phyloP scores from a whole-genome alignment of 2,329 filamentous ascomycete genomes.

The Colletotrichum sp. region DNA sequence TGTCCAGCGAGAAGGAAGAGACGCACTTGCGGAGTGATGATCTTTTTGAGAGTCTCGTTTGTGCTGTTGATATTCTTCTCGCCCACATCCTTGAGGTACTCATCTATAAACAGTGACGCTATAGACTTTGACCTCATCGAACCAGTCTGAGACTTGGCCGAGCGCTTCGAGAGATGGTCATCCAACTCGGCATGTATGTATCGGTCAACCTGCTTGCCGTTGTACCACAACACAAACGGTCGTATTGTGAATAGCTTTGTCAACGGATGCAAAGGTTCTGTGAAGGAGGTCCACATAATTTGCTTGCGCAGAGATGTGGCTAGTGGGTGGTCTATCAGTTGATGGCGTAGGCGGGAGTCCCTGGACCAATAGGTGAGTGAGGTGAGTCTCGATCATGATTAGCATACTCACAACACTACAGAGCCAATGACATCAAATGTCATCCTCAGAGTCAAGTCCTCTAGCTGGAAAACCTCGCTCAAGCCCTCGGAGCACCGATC shows the following conservation, averaged over 20 bases:
- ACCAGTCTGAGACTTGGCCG: not conserved
- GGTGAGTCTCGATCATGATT: no score
- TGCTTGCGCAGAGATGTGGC: not conserved
- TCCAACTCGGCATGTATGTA: not conserved
- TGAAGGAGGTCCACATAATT: not conserved
- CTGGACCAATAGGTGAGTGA: slow-evolving; percentile 25
- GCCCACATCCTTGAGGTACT: not conserved
- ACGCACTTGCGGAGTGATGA: slow-evolving; percentile 30
- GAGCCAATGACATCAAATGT: slow-evolving; percentile 45
- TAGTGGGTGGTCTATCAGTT: slow-evolving; percentile 21
- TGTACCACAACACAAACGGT: not conserved
- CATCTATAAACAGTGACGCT: not conserved
- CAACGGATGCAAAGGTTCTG: not conserved
- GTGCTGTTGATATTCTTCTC: not conserved
- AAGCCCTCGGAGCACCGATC: not conserved
- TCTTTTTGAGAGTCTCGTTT: not conserved
- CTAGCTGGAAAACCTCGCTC: slow-evolving; percentile 28
- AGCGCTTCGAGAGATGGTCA: not conserved
- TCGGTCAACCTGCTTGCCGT: not conserved
- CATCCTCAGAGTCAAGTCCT: slow-evolving; percentile 39
- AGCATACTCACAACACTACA: slow-evolving; percentile 29
- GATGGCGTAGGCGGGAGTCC: slow-evolving; percentile 31
- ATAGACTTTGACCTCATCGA: not conserved
- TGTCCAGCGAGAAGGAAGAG: slow-evolving; percentile 37
- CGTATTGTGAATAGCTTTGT: not conserved